Evolutionary conservation across 2,329 filamentous ascomycete genomes (phyloP), one percentile per base, ranked within the genome.

Genomic region (Plenodomus tracheiphilus): DNA sequence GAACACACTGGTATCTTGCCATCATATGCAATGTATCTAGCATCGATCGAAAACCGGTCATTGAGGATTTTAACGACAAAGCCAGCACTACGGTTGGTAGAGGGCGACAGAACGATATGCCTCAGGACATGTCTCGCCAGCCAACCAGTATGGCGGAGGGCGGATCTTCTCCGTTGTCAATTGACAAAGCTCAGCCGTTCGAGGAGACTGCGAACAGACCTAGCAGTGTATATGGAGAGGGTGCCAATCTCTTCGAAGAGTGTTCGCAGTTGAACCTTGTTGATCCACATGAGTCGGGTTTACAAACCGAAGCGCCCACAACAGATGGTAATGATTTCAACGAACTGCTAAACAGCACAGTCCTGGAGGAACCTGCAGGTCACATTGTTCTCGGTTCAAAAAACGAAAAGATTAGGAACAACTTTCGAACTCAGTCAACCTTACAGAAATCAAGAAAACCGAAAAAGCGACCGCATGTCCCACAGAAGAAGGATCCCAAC

Each of bases 1-100:
- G 49, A 17, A 46, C 54, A 1, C 94, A 99, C 71, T 99, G 95
- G 94, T 97, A 94, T 72, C 77, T 97, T 57, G 91, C 91, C 7
- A 93, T 99, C 47, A 93, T 99, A 43, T 96, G 91, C 80, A 96
- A 99, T 64, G 81, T 93, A 2, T 82, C 84, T 3, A 85, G 81
- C 43, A 78, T 94, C n/a, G 58, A 62, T 22, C 69, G 74, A 28
- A 70, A 66, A 28, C 54, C 57, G 6, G 50, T 63, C 16, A 21
- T 53, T 13, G 52, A 51, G 35, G 38, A 58, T 13, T 43, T 54
- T 13, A 46, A 53, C 20, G 51, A 54, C 16, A 16, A 18, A 4
- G 35, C 6, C 35, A 17, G 13, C 16, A 37, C 6, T 13, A 10
- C 28, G 7, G 28, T 15, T 15, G 28, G 4, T 32, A 15, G 15